phyloP scores from a whole-genome alignment of 352 stramenopile species.

The Phytopythium cucurbitacearum region DNA sequence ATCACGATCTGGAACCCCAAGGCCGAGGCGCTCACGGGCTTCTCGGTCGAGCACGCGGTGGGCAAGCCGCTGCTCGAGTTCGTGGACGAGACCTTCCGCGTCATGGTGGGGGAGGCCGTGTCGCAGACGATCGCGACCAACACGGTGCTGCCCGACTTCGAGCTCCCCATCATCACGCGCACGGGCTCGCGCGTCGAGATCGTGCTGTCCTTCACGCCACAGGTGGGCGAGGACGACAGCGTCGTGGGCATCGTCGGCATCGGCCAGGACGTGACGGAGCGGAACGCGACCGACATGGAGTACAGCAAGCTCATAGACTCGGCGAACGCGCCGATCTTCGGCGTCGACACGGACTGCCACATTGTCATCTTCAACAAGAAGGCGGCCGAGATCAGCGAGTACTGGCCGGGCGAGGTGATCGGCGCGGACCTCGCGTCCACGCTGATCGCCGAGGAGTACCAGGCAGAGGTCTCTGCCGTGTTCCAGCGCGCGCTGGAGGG shows the following conservation, averaged over 20 bases:
- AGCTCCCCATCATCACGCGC: conserved; percentile 45
- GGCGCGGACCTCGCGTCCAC: conserved; percentile 70
- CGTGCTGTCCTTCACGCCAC: conserved; percentile 47
- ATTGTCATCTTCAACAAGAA: conserved; percentile 91
- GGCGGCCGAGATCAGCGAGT: conserved; percentile 85
- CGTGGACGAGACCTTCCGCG: conserved; percentile 40
- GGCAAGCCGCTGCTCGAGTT: conserved; percentile 38
- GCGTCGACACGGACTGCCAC: conserved; percentile 45
- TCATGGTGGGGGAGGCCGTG: conserved; percentile 39
- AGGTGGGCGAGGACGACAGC: conserved; percentile 29
- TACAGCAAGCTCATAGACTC: conserved; percentile 71
- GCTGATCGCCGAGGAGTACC: conserved; percentile 74
- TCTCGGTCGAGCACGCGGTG: conserved; percentile 38
- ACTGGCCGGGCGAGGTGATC: conserved; percentile 84
- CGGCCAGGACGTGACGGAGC: conserved; percentile 60
- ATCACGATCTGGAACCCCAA: conserved; percentile 74
- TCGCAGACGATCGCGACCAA: conserved; percentile 38
- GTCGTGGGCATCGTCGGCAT: conserved; percentile 61
- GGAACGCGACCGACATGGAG: conserved; percentile 63
- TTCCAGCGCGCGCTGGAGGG: conserved; percentile 69
- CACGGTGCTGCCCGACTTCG: conserved; percentile 43
- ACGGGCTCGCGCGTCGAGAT: conserved; percentile 46
- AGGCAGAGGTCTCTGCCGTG: conserved; percentile 54
- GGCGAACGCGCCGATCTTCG: conserved; percentile 78
- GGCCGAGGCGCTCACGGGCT: conserved; percentile 58